Evolutionary conservation across 495 filamentous ascomycete species (phyloP).

Genomic region (Polyplosphaeria fusca): DNA sequence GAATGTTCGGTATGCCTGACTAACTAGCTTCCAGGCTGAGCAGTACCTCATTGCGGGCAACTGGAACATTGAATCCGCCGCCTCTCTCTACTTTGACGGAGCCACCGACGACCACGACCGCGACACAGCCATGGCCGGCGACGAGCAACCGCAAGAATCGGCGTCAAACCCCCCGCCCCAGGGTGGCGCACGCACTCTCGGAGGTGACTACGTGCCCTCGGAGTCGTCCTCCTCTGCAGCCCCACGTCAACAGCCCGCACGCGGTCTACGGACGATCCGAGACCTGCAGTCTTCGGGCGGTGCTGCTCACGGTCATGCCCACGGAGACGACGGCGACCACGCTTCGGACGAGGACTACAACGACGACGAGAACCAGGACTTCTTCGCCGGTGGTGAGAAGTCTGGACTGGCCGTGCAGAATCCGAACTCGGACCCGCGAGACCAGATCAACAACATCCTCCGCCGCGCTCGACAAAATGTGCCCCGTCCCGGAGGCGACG

Average conservation of each 20-base stretch:
- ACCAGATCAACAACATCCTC: constrained; percentile 73
- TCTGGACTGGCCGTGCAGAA: constrained; percentile 94
- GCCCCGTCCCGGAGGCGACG: constrained; percentile 56
- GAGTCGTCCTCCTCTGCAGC: constrained; percentile 19
- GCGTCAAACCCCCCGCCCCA: constrained; percentile 36
- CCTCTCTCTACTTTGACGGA: constrained; percentile 61
- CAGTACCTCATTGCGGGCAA: constrained; percentile 63
- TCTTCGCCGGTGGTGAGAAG: constrained; percentile 95
- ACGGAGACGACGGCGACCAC: constrained; percentile 53
- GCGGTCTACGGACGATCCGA: constrained; percentile 55
- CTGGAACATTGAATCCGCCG: constrained; percentile 69
- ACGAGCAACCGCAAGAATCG: constrained; percentile 24
- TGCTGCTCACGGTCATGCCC: constrained; percentile 46
- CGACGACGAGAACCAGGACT: constrained; percentile 66
- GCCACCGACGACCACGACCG: constrained; percentile 53
- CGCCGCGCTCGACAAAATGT: constrained; percentile 71
- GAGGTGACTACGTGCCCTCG: constrained; percentile 22
- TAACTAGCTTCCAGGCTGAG: constrained; percentile 55
- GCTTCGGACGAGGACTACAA: constrained; percentile 60
- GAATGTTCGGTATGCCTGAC: constrained; percentile 10
- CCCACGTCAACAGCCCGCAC: constrained; percentile 32
- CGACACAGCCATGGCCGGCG: constrained; percentile 31
- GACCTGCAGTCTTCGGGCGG: constrained; percentile 50
- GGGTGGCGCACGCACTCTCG: constrained; percentile 32
- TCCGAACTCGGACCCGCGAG: constrained; percentile 62